Conservation (phyloP, 2,329 filamentous ascomycete species). For the Fusarium nygamai region DNA sequence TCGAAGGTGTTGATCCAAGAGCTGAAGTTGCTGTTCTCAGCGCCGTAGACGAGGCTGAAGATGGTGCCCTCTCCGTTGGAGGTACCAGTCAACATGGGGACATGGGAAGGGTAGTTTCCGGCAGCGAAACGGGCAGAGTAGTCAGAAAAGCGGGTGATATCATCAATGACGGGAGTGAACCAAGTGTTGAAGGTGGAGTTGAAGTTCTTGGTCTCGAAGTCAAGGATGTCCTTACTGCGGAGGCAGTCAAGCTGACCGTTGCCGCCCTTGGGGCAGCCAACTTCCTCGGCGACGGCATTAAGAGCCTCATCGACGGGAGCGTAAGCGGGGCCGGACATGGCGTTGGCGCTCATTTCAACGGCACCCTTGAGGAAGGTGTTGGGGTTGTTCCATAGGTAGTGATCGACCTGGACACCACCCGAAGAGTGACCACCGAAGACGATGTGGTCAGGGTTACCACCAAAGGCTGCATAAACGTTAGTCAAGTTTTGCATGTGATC, state of each 20-base stretch:
- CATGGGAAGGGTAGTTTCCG: conserved; percentile 46
- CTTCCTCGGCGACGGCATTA: conserved; percentile 49
- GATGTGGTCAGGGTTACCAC: conserved; percentile 56
- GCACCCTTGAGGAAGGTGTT: conserved; percentile 51
- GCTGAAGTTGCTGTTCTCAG: conserved; percentile 43
- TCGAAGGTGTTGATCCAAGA: conserved; percentile 42
- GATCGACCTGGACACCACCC: conserved; percentile 51
- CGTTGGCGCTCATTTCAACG: conserved; percentile 55
- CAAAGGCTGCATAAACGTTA: conserved; percentile 48
- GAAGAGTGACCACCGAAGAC: conserved; percentile 56
- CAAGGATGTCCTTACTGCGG: conserved; percentile 42
- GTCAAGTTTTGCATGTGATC: neutral
- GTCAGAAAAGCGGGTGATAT: conserved; percentile 47
- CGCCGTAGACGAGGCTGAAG: conserved; percentile 49
- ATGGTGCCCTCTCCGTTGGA: conserved; percentile 51
- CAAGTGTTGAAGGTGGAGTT: conserved; percentile 51
- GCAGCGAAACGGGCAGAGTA: conserved; percentile 39
- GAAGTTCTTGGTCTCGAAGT: conserved; percentile 38
- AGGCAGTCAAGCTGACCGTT: conserved; percentile 51
- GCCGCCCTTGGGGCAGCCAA: conserved; percentile 47
- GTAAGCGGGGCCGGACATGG: conserved; percentile 52
- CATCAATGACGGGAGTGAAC: conserved; percentile 53
- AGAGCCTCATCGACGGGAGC: conserved; percentile 50
- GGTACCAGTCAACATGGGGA: conserved; percentile 50
- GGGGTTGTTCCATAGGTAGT: conserved; percentile 55